Evolutionary conservation across 495 filamentous ascomycete species (phyloP), one percentile per base, ranked within the genome.

Genomic region (Aspergillus ellipticus): DNA sequence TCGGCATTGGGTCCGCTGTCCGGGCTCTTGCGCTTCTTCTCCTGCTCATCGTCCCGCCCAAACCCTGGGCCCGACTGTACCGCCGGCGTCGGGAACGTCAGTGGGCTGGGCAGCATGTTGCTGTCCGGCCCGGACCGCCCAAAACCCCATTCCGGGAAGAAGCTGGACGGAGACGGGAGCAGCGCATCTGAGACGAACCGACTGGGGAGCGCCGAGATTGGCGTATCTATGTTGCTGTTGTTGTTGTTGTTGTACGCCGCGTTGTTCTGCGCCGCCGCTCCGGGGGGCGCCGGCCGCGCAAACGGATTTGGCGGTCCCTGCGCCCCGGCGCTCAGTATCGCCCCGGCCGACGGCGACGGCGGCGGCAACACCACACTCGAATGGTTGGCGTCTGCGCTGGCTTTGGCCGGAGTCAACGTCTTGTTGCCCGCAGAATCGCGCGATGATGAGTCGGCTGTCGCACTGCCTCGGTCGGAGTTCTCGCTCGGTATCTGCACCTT

Each of bases 401-500:
- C 72, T 61, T 79, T 79, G 7, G 74, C 74, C 16, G 77, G 78
- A 22, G 78, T 85, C 16, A 69, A 69, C 10, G 72, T 73, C 17
- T 81, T 79, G 28, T 80, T 81, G 1, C 78, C 79, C n/a, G 83
- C 79, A 2, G 88, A 84, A 49, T 85, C 87, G 17, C 84, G 85
- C 7, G 90, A 89, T 13, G 89, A 88, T 0, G 90, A 90, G 22
- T 84, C 89, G 2, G 86, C 75, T 15, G 78, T 92, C 28, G 84
- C 87, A 62, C 86, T 90, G 48, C 85, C 92, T n/a, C 77, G 80
- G 59, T 95, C 92, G 2, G 89, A 93, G 51, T 86, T 82, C 64
- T 96, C 94, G 60, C 89, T 90, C 2, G 94, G 94, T 66, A 98
- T 98, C 60, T 96, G 90, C 2, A 98, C 91, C 67, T 88, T 95